These are phyloP conservation scores for Phytopythium oedochilum DNA, from an alignment of 352 stramenopile genomes.

Conservation along the genomic window DNA sequence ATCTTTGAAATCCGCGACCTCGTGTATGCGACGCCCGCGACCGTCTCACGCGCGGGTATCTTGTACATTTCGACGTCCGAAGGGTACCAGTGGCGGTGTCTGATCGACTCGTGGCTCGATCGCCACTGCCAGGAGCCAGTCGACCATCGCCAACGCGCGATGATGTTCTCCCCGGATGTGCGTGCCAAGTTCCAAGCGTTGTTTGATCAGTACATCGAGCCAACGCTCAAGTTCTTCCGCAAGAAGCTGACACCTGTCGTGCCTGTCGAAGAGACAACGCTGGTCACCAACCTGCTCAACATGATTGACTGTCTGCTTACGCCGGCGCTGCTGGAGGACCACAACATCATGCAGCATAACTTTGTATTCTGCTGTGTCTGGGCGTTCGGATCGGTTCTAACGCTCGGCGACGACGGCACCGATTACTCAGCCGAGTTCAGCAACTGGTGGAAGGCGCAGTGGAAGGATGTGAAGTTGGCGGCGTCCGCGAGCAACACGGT, in stretches of 20 bases:
- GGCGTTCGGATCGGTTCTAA: conserved; percentile 92
- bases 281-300: conserved; percentile 92
- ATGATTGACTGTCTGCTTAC: conserved; percentile 94
- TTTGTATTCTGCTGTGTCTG: conserved; percentile 96
- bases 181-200: conserved; percentile 77
- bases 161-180: conserved; percentile 76
- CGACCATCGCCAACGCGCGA: conserved; percentile 63
- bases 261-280: conserved; percentile 91
- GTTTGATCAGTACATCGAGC: conserved; percentile 92
- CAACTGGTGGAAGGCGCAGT: conserved; percentile 95
- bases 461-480: conserved; percentile 95
- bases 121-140: conserved; percentile 56
- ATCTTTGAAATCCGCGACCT: conserved; percentile 97
- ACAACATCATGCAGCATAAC: conserved; percentile 84
- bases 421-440: conserved; percentile 94
- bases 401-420: conserved; percentile 91
- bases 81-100: conserved; percentile 92
- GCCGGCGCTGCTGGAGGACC: conserved; percentile 66
- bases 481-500: conserved; percentile 91
- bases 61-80: conserved; percentile 95
- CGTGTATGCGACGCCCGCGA: conserved; percentile 94
- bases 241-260: conserved; percentile 92
- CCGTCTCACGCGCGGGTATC: conserved; percentile 93
- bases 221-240: conserved; percentile 92
- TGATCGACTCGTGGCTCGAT: conserved; percentile 93